Base-by-base conservation (phyloP, 1,139 yeast species). In the Debaryomyces nepalensis region DNA sequence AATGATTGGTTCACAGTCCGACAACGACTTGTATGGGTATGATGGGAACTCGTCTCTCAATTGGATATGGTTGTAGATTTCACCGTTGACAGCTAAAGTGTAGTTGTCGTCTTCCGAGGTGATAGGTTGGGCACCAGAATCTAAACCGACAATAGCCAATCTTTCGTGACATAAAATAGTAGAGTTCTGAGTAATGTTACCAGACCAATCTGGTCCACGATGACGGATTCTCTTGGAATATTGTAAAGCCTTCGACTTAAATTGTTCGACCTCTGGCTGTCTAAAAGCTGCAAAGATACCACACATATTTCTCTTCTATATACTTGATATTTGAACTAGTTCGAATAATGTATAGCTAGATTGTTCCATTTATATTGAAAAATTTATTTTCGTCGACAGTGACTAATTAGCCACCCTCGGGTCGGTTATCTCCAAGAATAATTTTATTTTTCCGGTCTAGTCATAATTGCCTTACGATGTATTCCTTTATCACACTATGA, bases 131-230 rank as follows among this genome's bases (percentile, higher is more conserved):
- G 99, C 97, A 63, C 99, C 99, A 34, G 97, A 77, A 65, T 89
- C 97, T 59, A 91, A 77, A 54, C 97, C 97, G 50, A 88, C 96
- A 62, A 93, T 91, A 55, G 98, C 96, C 63, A 93, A 79, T 74
- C 99, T 87, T 73, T 93, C 98, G 65, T 93, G 99, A 56, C 87
- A 83, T 57, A 93, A 71, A 51, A 86, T 84, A 42, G 97, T 88
- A 53, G 75, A 68, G 81, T 89, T 88, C 61, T 83, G 81, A 52
- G 79, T 73, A 52, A 79, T 66, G 81, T 89, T 90, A 60, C 99
- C 99, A 36, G 91, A 81, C 99, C 99, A 93, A 72, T 93, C 99
- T 53, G 99, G 99, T 57, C 99, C 99, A 71, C 99, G 86, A 70
- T 93, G 99, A 73, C 99, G 86, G 64, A 91, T 85, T 68, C 90